phyloP scores from a whole-genome alignment of 495 filamentous ascomycete species.

The Daldinia concentrica region DNA sequence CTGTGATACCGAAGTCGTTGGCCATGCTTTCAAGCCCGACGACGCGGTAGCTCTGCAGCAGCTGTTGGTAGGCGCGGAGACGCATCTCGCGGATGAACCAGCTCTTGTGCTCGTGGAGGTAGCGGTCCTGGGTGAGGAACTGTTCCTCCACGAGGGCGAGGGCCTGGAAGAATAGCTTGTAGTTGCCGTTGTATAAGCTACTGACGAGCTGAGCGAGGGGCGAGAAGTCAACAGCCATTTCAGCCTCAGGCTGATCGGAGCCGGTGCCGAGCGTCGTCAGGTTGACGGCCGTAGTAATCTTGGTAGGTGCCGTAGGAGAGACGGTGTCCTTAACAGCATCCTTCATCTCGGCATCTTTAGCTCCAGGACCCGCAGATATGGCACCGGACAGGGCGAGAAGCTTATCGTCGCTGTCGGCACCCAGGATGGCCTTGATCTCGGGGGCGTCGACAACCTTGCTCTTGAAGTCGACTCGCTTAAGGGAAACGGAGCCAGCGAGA shows the following conservation, averaged over 20 bases:
- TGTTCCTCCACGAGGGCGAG: slow-evolving; percentile 91
- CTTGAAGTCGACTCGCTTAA: slow-evolving; percentile 98
- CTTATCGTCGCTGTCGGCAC: slow-evolving; percentile 81
- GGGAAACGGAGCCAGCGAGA: slow-evolving; percentile 89
- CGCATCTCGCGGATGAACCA: slow-evolving; percentile 99
- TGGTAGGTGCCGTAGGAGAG: slow-evolving; percentile 61
- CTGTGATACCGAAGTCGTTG: slow-evolving; percentile 91
- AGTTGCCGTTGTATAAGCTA: slow-evolving; percentile 91
- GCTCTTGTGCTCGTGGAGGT: slow-evolving; percentile 88
- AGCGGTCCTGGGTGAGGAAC: slow-evolving; percentile 92
- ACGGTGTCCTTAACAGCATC: slow-evolving; percentile 61
- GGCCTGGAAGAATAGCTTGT: slow-evolving; percentile 90
- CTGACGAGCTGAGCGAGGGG: slow-evolving; percentile 88
- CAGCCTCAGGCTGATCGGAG: slow-evolving; percentile 74
- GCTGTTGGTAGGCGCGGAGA: slow-evolving; percentile 91
- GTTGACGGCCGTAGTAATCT: slow-evolving; percentile 75
- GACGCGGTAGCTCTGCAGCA: slow-evolving; percentile 97
- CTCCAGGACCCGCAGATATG: slow-evolving; percentile 79
- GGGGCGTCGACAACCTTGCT: slow-evolving; percentile 97
- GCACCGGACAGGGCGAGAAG: slow-evolving; percentile 80
- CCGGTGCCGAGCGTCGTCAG: slow-evolving; percentile 79
- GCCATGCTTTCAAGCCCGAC: slow-evolving; percentile 96
- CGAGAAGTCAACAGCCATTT: slow-evolving; percentile 77
- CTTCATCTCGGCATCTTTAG: slow-evolving; percentile 80
- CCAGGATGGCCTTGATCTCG: slow-evolving; percentile 95